Percentiles rank a stretch among this genome's conserved stretches.
Evolutionary conservation across 164 flowering plant genomes (phyloP).

Genomic region (Stephania cephalantha): DNA sequence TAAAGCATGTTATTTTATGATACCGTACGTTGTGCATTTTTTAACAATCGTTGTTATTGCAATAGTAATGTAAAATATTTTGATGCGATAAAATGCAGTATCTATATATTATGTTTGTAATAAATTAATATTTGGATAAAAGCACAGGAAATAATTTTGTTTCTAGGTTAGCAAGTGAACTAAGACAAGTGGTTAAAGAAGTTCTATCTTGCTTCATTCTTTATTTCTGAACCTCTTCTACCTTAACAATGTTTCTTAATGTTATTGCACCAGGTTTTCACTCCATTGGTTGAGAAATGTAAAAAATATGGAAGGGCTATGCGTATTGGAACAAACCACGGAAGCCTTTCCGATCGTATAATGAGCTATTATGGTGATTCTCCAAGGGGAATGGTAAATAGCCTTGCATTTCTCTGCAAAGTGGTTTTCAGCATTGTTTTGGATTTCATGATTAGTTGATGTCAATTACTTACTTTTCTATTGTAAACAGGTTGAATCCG

Average conservation of each 20-base stretch:
- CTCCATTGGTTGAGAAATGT: slow-evolving; percentile 94
- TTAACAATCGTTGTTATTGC: no score
- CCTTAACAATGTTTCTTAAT: background rate
- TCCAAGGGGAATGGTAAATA: slow-evolving; percentile 91
- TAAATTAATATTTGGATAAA: no score
- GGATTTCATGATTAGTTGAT: background rate
- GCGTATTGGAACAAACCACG: slow-evolving; percentile 98
- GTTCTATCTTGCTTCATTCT: background rate
- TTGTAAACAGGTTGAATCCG: slow-evolving; percentile 84
- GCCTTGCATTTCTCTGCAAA: slow-evolving; percentile 4
- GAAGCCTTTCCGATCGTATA: slow-evolving; percentile 96
- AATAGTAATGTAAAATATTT: no score
- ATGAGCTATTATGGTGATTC: slow-evolving; percentile 99
- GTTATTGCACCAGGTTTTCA: slow-evolving; percentile 52
- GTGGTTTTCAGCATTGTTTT: background rate
- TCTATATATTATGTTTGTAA: no score
- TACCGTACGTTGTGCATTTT: no score
- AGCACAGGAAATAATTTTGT: no score
- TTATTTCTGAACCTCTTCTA: background rate
- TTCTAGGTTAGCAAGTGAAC: background rate
- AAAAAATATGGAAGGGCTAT: slow-evolving; percentile 96
- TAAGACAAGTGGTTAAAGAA: background rate
- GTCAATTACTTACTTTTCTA: background rate
- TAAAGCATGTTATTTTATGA: background rate
- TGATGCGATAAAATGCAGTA: no score